These are phyloP conservation scores for Tetradesmus lagerheimii DNA, from an alignment of 139 green algal species.

Conservation along the genomic window DNA sequence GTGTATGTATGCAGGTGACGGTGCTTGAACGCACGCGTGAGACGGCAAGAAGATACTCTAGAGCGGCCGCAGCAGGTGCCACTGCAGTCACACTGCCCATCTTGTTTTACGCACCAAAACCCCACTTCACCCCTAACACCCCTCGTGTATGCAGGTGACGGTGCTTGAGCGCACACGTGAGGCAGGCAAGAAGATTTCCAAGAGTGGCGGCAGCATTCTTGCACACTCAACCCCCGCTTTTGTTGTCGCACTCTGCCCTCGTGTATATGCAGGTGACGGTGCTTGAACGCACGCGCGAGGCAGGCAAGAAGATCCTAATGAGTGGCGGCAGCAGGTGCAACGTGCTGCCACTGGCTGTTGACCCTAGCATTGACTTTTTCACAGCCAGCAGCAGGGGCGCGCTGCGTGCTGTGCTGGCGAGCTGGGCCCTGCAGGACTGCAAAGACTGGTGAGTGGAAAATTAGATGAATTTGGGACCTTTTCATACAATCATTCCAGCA, in stretches of 20 bases:
- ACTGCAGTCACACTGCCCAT: neutral
- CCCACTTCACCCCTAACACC: neutral
- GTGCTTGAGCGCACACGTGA: constrained; percentile 86
- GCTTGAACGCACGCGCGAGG: constrained; percentile 64
- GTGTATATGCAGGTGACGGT: neutral
- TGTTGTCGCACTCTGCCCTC: neutral
- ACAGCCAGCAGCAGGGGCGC: constrained; percentile 62
- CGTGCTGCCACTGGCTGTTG: constrained; percentile 77
- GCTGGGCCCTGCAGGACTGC: constrained; percentile 82
- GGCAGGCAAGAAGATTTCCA: constrained; percentile 91
- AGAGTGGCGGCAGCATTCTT: constrained; percentile 80
- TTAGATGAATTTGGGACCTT: too few species aligned
- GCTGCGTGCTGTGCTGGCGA: constrained; percentile 75
- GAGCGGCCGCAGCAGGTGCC: constrained; percentile 70
- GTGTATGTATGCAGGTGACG: constrained; percentile 63
- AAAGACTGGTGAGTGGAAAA: constrained; percentile 79
- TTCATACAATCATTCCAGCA: too few species aligned
- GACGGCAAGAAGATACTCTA: constrained; percentile 94
- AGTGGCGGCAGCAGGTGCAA: constrained; percentile 83
- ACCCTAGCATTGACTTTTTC: constrained; percentile 81
- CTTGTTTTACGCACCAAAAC: neutral
- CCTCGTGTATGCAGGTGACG: constrained; percentile 79
- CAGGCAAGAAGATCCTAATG: constrained; percentile 93
- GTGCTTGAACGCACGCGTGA: constrained; percentile 86
- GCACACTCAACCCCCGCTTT: neutral